Conservation (phyloP, 331 rosid genomes). For the Rosa hybrid region DNA sequence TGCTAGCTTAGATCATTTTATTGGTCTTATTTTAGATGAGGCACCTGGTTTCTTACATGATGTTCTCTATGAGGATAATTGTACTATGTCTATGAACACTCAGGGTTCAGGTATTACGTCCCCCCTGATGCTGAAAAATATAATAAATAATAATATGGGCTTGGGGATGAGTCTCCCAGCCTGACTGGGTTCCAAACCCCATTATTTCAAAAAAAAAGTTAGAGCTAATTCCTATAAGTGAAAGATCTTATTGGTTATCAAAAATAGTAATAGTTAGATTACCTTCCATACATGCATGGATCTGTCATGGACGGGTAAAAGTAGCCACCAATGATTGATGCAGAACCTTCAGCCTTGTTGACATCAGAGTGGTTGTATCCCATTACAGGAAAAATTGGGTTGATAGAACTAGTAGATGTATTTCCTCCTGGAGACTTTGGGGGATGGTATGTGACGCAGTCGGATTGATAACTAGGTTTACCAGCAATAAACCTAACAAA, state of each 20-base stretch:
- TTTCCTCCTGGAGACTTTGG: slow-evolving; percentile 39
- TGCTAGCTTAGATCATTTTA: too few species aligned
- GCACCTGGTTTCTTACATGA: too few species aligned
- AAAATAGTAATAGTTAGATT: not conserved
- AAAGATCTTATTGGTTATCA: not conserved
- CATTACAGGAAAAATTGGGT: slow-evolving; percentile 45
- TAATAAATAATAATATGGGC: too few species aligned
- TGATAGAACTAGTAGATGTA: slow-evolving; percentile 34
- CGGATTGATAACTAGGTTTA: too few species aligned
- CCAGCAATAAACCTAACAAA: too few species aligned
- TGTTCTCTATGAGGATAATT: too few species aligned
- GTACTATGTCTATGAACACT: too few species aligned
- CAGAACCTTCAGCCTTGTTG: slow-evolving; percentile 31
- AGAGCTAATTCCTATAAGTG: not conserved
- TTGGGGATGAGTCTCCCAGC: too few species aligned
- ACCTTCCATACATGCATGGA: slow-evolving; percentile 50
- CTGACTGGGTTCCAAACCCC: too few species aligned
- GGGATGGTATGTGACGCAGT: slow-evolving; percentile 31
- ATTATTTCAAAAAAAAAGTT: not conserved
- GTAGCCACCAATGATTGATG: slow-evolving; percentile 48
- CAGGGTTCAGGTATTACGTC: too few species aligned
- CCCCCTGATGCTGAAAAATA: too few species aligned
- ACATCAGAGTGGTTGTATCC: slow-evolving; percentile 48
- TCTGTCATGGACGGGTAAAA: slow-evolving; percentile 41
- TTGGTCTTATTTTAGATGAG: too few species aligned